phyloP scores from a whole-genome alignment of 73 alveolate genomes.

The Tetrahymena malaccensis region DNA sequence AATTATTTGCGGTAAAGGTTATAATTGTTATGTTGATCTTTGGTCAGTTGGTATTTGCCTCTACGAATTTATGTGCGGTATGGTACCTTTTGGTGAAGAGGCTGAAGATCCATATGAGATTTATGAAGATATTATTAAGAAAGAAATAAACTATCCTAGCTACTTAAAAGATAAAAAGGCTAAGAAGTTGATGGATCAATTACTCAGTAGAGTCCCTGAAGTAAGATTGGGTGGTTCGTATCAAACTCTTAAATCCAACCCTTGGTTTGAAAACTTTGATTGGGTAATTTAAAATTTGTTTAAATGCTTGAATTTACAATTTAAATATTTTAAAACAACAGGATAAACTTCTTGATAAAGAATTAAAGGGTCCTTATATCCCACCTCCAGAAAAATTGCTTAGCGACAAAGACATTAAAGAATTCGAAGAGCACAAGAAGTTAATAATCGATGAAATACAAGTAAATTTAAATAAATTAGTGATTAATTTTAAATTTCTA shows the following conservation, averaged over 20 bases:
- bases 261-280: constrained; percentile 55
- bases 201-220: constrained; percentile 51
- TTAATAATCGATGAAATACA: constrained; percentile 27
- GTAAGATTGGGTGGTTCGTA: constrained; percentile 52
- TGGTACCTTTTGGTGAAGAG: constrained; percentile 73
- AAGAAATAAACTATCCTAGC: constrained; percentile 54
- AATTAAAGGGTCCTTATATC: constrained; percentile 30
- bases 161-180: constrained; percentile 52
- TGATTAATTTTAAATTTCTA: not conserved
- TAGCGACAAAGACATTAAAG: constrained; percentile 18
- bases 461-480: not conserved
- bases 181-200: constrained; percentile 50
- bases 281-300: constrained; percentile 35
- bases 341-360: constrained; percentile 31
- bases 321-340: not conserved
- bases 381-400: constrained; percentile 31
- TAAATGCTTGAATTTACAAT: not conserved
- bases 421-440: constrained; percentile 4
- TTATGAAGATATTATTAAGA: constrained; percentile 52
- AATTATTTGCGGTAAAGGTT: constrained; percentile 65
- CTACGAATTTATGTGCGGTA: constrained; percentile 63
- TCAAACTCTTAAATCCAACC: constrained; percentile 39
- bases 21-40: constrained; percentile 57
- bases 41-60: constrained; percentile 67
- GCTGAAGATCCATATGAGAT: constrained; percentile 60